Base-by-base conservation (phyloP, 805 yeast genomes). In the Nakazawaea populi region DNA sequence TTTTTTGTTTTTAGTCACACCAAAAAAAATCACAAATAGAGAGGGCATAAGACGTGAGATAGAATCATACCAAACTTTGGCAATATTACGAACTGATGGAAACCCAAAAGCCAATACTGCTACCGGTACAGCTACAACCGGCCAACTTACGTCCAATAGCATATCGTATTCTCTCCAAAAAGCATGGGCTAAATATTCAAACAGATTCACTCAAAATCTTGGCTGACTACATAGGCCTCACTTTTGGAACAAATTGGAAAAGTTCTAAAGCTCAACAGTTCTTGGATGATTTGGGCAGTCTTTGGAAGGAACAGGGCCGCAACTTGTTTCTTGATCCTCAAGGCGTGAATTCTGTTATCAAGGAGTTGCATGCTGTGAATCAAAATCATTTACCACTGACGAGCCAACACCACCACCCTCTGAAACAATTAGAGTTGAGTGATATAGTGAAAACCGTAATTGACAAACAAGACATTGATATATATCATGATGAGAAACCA, bases 141-240 rank as follows among this genome's bases (percentile, higher is more conserved):
- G 80, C 92, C 0, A 87, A 87, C 60, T 71, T 94, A 42, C 77
- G 99, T 43, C 99, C 99, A 1, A 70, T 92, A 46, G 97, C 97
- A 0, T 94, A 91, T 65, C 73, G 99, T 40, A 79, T 92, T 1
- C 67, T 94, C 7, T 88, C 98, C 4, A 92, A 90, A 67, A 94
- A 92, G 62, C 92, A 89, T 63, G 97, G 97, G 0, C 76, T 94
- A 31, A 90, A 90, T 64, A 79, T 94, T 55, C 89, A 92, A 60
- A 83, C 97, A 0, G 84, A 87, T 55, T 98, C 97, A 0, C 71
- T 94, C 12, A 77, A 74, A 42, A 76, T 77, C 1, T 69, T 94
- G 34, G 87, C 97, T 1, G 82, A 81, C n/a, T 77, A 80, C 48
- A 73, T 94, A 29, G 94, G 97, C 2, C 74, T 73, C 41, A 76